phyloP scores from a whole-genome alignment of 108 stramenopile species.

The Chaetoceros tenuissimus region DNA sequence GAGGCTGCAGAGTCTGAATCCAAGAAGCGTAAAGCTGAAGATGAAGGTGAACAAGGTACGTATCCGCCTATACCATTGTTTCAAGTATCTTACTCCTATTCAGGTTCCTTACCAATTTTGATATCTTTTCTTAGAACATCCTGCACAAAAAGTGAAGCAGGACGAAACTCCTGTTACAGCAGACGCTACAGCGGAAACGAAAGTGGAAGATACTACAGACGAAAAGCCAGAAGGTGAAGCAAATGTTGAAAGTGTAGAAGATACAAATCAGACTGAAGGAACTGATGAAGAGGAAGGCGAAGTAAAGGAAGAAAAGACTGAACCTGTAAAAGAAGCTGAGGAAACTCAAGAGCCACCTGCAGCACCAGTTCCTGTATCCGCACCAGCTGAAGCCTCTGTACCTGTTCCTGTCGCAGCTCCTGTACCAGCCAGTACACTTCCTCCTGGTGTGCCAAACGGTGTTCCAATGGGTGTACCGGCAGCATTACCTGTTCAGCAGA shows the following conservation, averaged over 20 bases:
- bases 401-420: not conserved
- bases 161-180: too few species aligned
- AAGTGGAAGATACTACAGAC: not conserved
- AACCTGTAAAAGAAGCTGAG: slow-evolving; percentile 7
- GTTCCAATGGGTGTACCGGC: not conserved
- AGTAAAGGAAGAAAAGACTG: not conserved
- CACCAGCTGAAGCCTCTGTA: not conserved
- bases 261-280: slow-evolving; percentile 4
- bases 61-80: too few species aligned
- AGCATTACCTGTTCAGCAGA: slow-evolving; percentile 2
- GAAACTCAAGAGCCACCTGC: slow-evolving; percentile 23
- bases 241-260: slow-evolving; percentile 1
- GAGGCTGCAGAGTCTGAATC: too few species aligned
- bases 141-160: too few species aligned
- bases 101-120: too few species aligned
- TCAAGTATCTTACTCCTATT: too few species aligned
- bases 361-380: not conserved
- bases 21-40: too few species aligned
- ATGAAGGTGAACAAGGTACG: too few species aligned
- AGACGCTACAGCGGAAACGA: too few species aligned
- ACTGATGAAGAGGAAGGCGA: slow-evolving; percentile 2
- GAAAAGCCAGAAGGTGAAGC: slow-evolving; percentile 1
- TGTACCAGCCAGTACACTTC: not conserved
- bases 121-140: too few species aligned
- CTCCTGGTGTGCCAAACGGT: not conserved